phyloP scores from a whole-genome alignment of 176 grass and related monocot genomes.

The Cenchrus purpureus region DNA sequence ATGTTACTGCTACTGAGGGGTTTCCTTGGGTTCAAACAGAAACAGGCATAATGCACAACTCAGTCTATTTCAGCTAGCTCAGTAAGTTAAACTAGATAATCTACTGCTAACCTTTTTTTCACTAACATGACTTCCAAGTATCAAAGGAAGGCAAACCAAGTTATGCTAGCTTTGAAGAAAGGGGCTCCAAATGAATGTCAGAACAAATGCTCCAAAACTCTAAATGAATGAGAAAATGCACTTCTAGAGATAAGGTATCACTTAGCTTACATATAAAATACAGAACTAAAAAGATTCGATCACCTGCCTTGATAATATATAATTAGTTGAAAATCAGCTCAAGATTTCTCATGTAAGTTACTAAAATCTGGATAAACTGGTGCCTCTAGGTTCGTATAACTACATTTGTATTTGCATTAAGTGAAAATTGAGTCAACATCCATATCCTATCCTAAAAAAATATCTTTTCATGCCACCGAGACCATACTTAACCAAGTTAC shows the following conservation, averaged over 20 bases:
- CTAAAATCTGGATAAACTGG: neutral
- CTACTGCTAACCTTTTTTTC: neutral
- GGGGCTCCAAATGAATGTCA: neutral
- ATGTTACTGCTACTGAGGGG: neutral
- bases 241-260: neutral
- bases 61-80: neutral
- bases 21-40: slow-evolving; percentile 19
- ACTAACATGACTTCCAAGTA: neutral
- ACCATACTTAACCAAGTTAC: neutral
- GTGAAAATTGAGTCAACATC: neutral
- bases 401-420: neutral
- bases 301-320: neutral
- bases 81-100: slow-evolving; percentile 5
- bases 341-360: neutral
- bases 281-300: neutral
- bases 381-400: neutral
- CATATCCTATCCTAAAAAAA: neutral
- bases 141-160: slow-evolving; percentile 4
- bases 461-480: neutral
- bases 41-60: neutral
- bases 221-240: neutral
- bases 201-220: neutral
- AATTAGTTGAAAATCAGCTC: neutral
- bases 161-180: neutral
- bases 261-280: neutral